Conservation (phyloP, 345 rosid genomes). For the Bretschneidera sinensis region DNA sequence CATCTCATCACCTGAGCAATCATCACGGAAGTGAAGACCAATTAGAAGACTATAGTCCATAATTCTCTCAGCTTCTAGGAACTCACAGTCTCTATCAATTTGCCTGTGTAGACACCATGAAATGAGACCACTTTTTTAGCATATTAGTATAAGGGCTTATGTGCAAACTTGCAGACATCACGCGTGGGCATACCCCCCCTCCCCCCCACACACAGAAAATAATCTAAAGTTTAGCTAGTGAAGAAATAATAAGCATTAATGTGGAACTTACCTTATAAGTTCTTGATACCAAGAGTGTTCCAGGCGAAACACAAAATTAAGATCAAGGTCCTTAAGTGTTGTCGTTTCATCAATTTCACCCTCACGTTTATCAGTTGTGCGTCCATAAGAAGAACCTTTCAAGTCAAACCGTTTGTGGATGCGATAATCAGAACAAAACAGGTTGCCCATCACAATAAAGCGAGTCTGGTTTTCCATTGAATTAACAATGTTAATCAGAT, state of each 20-base stretch:
- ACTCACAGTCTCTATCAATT: conserved; percentile 62
- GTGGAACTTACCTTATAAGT: conserved; percentile 33
- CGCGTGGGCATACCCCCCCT: not conserved
- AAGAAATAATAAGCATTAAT: too few species aligned
- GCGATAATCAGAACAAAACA: conserved; percentile 56
- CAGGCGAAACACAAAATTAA: conserved; percentile 48
- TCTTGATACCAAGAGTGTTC: conserved; percentile 56
- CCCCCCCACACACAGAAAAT: not conserved
- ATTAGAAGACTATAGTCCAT: conserved; percentile 72
- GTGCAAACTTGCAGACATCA: not conserved
- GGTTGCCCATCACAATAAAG: conserved; percentile 65
- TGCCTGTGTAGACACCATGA: conserved; percentile 29
- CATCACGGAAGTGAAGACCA: conserved; percentile 61
- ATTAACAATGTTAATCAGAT: conserved; percentile 5
- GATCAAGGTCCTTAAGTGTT: conserved; percentile 74
- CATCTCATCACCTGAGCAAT: conserved; percentile 26
- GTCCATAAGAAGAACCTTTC: conserved; percentile 75
- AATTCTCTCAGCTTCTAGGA: conserved; percentile 60
- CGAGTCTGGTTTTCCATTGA: conserved; percentile 37
- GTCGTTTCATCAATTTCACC: conserved; percentile 56
- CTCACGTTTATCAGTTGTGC: conserved; percentile 47
- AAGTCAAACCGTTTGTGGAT: conserved; percentile 66
- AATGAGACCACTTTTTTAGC: too few species aligned
- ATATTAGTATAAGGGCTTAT: not conserved
- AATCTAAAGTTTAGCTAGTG: too few species aligned